Evolutionary conservation across 1,284 basidiomycete genomes (phyloP), one percentile per base, ranked within the genome.

Genomic region (Apiotrichum gracile): DNA sequence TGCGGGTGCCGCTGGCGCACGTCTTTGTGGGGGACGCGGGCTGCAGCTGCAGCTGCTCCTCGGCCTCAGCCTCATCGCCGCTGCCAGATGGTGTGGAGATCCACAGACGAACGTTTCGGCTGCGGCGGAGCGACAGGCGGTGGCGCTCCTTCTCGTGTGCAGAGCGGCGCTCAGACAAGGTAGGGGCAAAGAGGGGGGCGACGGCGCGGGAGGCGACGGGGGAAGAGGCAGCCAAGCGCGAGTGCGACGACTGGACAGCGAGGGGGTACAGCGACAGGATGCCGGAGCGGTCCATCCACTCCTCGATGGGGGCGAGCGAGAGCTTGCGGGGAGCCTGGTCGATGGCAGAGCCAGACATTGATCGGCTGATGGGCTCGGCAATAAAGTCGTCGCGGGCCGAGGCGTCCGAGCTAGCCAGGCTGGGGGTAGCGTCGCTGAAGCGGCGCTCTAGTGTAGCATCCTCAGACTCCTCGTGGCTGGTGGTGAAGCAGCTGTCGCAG

Each of bases 231-330:
- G 27, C 22, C n/a, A 43, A 42, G 3, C 43, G 49, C n/a, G 61
- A 51, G 47, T 63, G 67, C 17, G 66, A 70, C 2, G 68, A 45
- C 22, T 65, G 57, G 40, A 66, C 68, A 2, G 70, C 70, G 16
- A 73, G 62, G 1, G 71, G 71, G 52, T 73, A 73, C 43, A 73
- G 67, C 4, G 70, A 72, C 17, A 73, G 62, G 16, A 73, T 58
- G 19, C 70, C 71, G 0, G 62, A 65, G 22, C 59, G 57, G 47
- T 66, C 71, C 71, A 72, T 73, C 71, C 71, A 73, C 8, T 60
- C 46, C 45, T 69, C 65, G 37, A 71, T 64, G 6, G 71, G 70
- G 1, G 70, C 70, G 10, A 71, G 61, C 24, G 57, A 47, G 13
- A 54, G 48, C 9, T 13, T 10, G 31, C 19, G 37, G 17, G 14